Evolutionary conservation across 2,329 filamentous ascomycete species (phyloP).

Genomic region (Xylaria sp.): DNA sequence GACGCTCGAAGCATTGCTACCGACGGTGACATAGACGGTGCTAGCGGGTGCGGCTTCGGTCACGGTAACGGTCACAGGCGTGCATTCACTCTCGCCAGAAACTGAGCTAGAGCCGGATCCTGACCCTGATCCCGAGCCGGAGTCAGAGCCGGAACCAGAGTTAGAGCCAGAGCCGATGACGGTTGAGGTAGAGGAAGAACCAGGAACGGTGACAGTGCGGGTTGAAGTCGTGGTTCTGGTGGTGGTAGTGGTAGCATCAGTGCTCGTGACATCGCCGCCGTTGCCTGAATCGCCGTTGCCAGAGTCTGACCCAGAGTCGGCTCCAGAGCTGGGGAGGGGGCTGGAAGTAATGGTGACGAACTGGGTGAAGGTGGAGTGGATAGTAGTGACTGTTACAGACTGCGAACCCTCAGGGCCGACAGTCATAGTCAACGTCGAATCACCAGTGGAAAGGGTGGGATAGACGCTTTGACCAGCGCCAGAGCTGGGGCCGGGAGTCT

Average conservation of each 20-base stretch:
- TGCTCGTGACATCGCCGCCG: conserved; percentile 34
- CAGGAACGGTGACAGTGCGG: conserved; percentile 47
- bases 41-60: conserved; percentile 47
- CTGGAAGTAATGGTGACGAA: conserved; percentile 46
- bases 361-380: conserved; percentile 48
- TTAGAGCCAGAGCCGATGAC: conserved; percentile 34
- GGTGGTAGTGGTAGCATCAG: conserved; percentile 46
- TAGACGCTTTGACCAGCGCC: conserved; percentile 26
- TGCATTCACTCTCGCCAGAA: conserved; percentile 41
- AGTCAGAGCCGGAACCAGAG: conserved; percentile 35
- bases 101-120: conserved; percentile 26
- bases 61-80: conserved; percentile 49
- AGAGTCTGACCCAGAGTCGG: conserved; percentile 17
- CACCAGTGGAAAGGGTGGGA: conserved; percentile 29
- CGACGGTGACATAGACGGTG: conserved; percentile 49
- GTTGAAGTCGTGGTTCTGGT: conserved; percentile 49
- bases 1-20: conserved; percentile 27
- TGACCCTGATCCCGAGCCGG: conserved; percentile 25
- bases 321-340: conserved; percentile 33
- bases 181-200: conserved; percentile 34
- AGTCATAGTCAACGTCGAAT: conserved; percentile 45
- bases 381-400: conserved; percentile 46
- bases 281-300: conserved; percentile 28
- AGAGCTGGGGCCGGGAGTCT: conserved; percentile 36
- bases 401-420: conserved; percentile 47